Percentiles rank a stretch among this genome's conserved stretches.
phyloP scores from a whole-genome alignment of 805 yeast species.

The Yarrowia deformans region DNA sequence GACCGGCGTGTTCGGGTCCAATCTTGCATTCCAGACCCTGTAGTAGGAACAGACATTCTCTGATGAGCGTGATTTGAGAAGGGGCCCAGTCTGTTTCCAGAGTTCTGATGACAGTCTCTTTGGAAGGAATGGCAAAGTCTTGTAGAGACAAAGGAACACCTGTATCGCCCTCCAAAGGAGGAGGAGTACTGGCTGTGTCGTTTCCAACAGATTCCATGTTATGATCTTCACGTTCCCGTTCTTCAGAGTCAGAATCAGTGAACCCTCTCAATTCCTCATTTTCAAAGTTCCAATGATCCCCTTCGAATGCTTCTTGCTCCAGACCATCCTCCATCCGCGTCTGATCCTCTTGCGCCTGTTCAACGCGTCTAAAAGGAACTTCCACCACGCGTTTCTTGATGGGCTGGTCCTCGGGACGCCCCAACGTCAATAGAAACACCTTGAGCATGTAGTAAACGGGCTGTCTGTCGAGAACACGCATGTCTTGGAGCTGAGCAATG shows the following conservation, averaged over 20 bases:
- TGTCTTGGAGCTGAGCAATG: constrained; percentile 8
- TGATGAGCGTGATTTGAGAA: constrained; percentile 1
- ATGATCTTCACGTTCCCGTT: neutral
- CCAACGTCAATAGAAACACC: constrained; percentile 19
- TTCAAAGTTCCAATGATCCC: constrained; percentile 28
- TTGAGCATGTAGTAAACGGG: constrained; percentile 34
- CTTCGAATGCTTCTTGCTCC: neutral
- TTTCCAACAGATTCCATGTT: neutral
- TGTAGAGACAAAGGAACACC: neutral
- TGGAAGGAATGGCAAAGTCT: neutral
- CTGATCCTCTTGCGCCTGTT: neutral
- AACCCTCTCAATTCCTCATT: constrained; percentile 27
- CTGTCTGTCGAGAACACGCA: constrained; percentile 11
- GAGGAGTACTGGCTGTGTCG: neutral
- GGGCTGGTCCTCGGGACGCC: constrained; percentile 17
- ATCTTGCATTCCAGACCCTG: constrained; percentile 27
- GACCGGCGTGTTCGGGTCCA: neutral
- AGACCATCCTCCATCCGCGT: neutral
- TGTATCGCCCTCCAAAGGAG: neutral
- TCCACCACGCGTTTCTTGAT: constrained; percentile 1
- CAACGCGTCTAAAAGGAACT: neutral
- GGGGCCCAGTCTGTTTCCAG: constrained; percentile 6
- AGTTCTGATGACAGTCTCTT: constrained; percentile 1
- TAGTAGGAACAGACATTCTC: constrained; percentile 21
- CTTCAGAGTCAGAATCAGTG: constrained; percentile 11